phyloP scores from a whole-genome alignment of 441 rosid species.

The Croton laevigatus region DNA sequence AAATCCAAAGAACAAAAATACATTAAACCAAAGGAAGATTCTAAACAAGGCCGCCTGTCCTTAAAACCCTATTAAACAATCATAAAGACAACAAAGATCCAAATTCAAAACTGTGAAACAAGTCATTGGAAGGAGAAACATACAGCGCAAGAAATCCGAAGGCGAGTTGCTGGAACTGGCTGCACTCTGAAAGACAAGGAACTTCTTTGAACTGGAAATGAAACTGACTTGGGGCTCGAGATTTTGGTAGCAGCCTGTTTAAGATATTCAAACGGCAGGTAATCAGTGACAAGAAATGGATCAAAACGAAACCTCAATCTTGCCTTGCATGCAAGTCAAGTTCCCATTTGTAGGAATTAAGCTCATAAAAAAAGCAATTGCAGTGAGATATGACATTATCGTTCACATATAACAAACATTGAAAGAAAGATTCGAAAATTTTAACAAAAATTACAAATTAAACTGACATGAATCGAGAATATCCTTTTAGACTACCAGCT shows the following conservation, averaged over 20 bases:
- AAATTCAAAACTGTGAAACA: not conserved
- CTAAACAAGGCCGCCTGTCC: not conserved
- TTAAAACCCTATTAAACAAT: not conserved
- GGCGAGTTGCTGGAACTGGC: slow-evolving; percentile 36
- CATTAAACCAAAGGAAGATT: not conserved
- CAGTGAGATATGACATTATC: not conserved
- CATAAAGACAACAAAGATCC: not conserved
- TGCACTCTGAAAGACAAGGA: slow-evolving; percentile 48
- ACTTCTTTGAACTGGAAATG: slow-evolving; percentile 38
- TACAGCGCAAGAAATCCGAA: slow-evolving; percentile 56
- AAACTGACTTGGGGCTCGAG: slow-evolving; percentile 34
- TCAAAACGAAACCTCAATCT: not conserved
- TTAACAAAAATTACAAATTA: not conserved
- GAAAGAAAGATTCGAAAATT: not conserved
- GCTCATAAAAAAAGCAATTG: slow-evolving; percentile 1
- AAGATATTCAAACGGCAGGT: slow-evolving; percentile 15
- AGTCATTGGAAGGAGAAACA: slow-evolving; percentile 17
- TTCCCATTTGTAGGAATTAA: not conserved
- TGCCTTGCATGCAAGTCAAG: too few relatives aligned
- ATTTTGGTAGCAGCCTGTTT: slow-evolving; percentile 43
- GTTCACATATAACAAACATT: not conserved
- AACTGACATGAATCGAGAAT: not conserved
- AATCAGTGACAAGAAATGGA: not conserved
- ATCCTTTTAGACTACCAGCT: not conserved
- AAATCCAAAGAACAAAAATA: not conserved